Evolutionary conservation across 78 protist genomes (phyloP), one percentile per base, ranked within the genome.

Genomic region (Ministeria vibrans): DNA sequence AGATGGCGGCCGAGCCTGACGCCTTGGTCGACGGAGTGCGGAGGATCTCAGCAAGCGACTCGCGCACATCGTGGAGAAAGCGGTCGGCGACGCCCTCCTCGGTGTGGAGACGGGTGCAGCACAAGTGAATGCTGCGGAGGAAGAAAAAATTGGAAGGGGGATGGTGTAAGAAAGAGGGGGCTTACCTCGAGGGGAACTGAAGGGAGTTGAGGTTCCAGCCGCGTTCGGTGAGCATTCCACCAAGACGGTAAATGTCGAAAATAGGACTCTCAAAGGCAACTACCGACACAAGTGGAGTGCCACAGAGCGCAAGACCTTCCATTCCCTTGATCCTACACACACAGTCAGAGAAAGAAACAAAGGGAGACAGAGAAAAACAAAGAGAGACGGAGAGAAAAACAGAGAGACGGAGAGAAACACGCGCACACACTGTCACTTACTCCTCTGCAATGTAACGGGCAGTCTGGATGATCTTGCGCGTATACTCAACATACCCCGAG

Each of bases 161-260:
- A 42, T 15, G 42, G 32, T 38, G 22, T 22, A 41, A 18, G 15
- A 15, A 11, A 51, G 41, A n/a, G n/a, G n/a, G n/a, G n/a, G n/a
- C n/a, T n/a, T 30, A 49, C 79, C 74, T 39, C 36, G 84, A 22
- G 0, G 84, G 84, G 64, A 66, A 42, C 77, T 80, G 84, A n/a
- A 80, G 84, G 28, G 5, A 1, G 75, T 80, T 80, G 25, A 80
- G 39, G 77, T 68, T 44, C 84, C 84, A 80, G 15, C 84, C 84
- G 42, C 81, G 62, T 36, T 38, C 23, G 5, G 28, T 23, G 61
- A 77, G 36, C 51, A 1, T 36, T 2, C 38, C 43, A 39, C 74
- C 42, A 28, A 77, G 51, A 3, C 49, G 81, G 81, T 62, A 77
- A 49, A 62, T 55, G 68, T 62, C 72, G 55, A 55, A 77, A 34